Percentiles rank a stretch among this genome's conserved stretches.
These are phyloP conservation scores for Lepidium africanum DNA, from an alignment of 345 rosid genomes.

Conservation along the genomic window DNA sequence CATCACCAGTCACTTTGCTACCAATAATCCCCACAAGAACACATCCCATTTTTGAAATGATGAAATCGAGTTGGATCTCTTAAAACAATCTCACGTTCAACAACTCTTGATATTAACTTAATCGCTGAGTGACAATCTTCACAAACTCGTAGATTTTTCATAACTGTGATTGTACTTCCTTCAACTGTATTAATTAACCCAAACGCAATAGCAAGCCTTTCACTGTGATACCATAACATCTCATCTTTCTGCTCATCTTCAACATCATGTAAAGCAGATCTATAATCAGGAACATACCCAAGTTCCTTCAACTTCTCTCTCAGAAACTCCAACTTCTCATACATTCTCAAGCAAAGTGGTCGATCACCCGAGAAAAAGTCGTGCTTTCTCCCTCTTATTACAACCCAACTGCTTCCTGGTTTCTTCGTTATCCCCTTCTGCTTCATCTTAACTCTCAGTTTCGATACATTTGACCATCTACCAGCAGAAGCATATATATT, in stretches of 20 bases:
- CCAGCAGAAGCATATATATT: conserved; percentile 61
- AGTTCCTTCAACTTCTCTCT: conserved; percentile 47
- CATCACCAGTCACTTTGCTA: conserved; percentile 13
- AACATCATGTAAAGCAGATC: conserved; percentile 56
- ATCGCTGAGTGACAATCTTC: conserved; percentile 59
- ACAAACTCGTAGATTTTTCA: conserved; percentile 73
- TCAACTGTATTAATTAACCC: conserved; percentile 39
- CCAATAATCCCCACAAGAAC: conserved; percentile 63
- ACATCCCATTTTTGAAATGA: conserved; percentile 39
- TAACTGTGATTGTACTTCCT: conserved; percentile 46
- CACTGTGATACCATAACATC: conserved; percentile 53
- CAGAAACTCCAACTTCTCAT: conserved; percentile 52
- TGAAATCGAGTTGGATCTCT: conserved; percentile 55
- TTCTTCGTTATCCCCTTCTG: conserved; percentile 43
- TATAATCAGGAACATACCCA: conserved; percentile 52
- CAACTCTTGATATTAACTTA: conserved; percentile 44
- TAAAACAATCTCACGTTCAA: conserved; percentile 41
- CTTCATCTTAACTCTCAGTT: conserved; percentile 56
- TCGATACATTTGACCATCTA: conserved; percentile 50
- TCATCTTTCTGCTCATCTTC: conserved; percentile 70
- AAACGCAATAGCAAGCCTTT: conserved; percentile 63
- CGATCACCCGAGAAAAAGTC: conserved; percentile 55
- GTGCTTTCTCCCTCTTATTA: conserved; percentile 40
- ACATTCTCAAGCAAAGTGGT: conserved; percentile 34
- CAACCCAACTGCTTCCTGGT: conserved; percentile 61